These are phyloP conservation scores for Gardenia jasminoides DNA, from an alignment of 257 asterid genomes.

Conservation along the genomic window DNA sequence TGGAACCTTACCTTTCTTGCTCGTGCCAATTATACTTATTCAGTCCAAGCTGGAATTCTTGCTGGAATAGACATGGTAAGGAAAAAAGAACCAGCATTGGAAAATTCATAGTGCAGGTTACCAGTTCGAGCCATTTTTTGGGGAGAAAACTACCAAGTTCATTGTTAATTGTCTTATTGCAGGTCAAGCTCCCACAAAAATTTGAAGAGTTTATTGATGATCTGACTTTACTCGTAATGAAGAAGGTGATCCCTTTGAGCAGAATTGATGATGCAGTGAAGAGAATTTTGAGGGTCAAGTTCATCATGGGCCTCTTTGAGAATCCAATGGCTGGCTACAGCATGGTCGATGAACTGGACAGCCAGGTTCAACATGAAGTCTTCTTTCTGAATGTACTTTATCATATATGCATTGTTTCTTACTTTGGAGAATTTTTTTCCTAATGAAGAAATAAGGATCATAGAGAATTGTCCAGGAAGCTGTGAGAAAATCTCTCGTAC, in stretches of 20 bases:
- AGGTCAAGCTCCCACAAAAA: conserved; percentile 45
- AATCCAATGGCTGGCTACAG: conserved; percentile 43
- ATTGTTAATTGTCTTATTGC: not conserved
- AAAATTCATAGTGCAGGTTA: not conserved
- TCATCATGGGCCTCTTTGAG: conserved; percentile 44
- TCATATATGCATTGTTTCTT: not conserved
- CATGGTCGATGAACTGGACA: conserved; percentile 36
- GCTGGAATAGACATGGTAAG: conserved; percentile 93
- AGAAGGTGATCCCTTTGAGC: conserved; percentile 37
- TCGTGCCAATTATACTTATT: conserved; percentile 62
- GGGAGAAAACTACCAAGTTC: not conserved
- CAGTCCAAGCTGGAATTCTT: conserved; percentile 70
- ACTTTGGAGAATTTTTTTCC: not conserved
- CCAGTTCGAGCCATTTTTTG: too few species aligned
- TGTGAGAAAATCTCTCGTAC: conserved; percentile 80
- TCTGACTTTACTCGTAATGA: conserved; percentile 33
- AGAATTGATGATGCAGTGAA: conserved; percentile 48
- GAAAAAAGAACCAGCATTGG: too few species aligned
- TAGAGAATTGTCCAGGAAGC: conserved; percentile 89
- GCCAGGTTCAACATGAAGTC: conserved; percentile 25
- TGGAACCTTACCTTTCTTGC: conserved; percentile 72
- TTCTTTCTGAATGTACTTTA: not conserved
- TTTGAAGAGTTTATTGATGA: conserved; percentile 30
- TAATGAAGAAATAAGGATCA: conserved; percentile 47
- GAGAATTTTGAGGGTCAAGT: conserved; percentile 46